A percentile compares a stretch with the other conserved stretches of the same genome.
Conservation (phyloP, 1,284 basidiomycete species). For the Meira nashicola region DNA sequence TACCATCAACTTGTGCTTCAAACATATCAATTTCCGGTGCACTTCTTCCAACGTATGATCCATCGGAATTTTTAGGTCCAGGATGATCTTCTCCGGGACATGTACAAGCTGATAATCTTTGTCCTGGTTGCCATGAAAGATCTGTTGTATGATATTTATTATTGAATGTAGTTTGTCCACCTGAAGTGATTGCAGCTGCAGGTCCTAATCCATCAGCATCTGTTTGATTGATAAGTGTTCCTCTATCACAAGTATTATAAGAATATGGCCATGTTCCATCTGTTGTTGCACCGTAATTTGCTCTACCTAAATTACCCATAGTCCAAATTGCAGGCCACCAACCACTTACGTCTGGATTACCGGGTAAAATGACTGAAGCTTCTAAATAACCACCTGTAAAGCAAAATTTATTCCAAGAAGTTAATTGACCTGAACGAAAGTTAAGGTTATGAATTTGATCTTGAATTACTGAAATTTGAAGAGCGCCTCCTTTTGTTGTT, state of each 20-base stretch:
- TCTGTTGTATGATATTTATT: constrained; percentile 34
- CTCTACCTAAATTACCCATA: constrained; percentile 63
- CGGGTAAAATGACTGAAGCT: constrained; percentile 34
- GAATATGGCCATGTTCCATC: constrained; percentile 51
- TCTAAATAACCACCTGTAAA: constrained; percentile 53
- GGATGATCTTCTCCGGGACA: constrained; percentile 45
- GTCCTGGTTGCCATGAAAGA: constrained; percentile 38
- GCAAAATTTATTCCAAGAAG: constrained; percentile 51
- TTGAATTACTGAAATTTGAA: constrained; percentile 30
- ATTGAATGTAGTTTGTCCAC: constrained; percentile 40
- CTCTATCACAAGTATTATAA: constrained; percentile 55
- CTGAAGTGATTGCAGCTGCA: constrained; percentile 52
- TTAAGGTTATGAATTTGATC: constrained; percentile 53
- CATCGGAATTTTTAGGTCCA: constrained; percentile 37
- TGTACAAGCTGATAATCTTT: constrained; percentile 44
- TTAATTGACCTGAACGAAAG: constrained; percentile 46
- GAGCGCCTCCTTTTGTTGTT: constrained; percentile 33
- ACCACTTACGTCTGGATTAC: constrained; percentile 27
- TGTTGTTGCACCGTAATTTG: constrained; percentile 73
- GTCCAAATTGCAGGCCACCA: constrained; percentile 43
- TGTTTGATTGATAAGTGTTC: constrained; percentile 46
- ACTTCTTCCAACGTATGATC: constrained; percentile 56
- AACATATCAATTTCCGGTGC: constrained; percentile 83
- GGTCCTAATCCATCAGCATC: constrained; percentile 19
- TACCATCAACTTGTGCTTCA: constrained; percentile 59